These are phyloP conservation scores for Craspedostauros australis DNA, from an alignment of 108 stramenopile species.

Conservation along the genomic window DNA sequence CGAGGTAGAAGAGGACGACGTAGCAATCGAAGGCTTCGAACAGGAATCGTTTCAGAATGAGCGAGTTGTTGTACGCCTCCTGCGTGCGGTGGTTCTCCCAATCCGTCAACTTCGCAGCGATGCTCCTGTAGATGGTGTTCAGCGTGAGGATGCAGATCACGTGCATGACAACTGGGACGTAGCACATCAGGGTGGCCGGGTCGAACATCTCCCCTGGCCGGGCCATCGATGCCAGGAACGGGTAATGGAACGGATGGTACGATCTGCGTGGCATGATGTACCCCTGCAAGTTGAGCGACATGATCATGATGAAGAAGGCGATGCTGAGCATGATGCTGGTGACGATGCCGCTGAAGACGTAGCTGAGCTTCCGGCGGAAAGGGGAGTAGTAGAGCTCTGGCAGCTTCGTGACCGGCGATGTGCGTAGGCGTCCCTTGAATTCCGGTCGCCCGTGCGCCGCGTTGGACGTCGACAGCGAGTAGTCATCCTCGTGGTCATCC, in stretches of 20 bases:
- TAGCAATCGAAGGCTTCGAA: slow-evolving; percentile 88
- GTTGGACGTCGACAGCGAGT: slow-evolving; percentile 9
- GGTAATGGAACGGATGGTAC: slow-evolving; percentile 58
- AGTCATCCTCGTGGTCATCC: slow-evolving; percentile 3
- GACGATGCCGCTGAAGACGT: slow-evolving; percentile 43
- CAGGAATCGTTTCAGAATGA: slow-evolving; percentile 72
- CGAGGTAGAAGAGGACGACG: slow-evolving; percentile 75
- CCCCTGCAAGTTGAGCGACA: slow-evolving; percentile 76
- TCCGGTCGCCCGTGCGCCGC: slow-evolving; percentile 44
- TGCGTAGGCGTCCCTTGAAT: slow-evolving; percentile 46
- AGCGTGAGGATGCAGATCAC: slow-evolving; percentile 46
- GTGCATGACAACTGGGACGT: slow-evolving; percentile 61
- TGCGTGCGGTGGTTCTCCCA: slow-evolving; percentile 78
- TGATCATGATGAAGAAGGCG: slow-evolving; percentile 67
- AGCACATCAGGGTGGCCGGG: slow-evolving; percentile 36
- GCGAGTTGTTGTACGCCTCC: slow-evolving; percentile 40
- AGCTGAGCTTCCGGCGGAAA: slow-evolving; percentile 43
- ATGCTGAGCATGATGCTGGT: slow-evolving; percentile 46
- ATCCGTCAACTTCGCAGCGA: slow-evolving; percentile 58
- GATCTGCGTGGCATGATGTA: slow-evolving; percentile 50
- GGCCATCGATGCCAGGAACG: slow-evolving; percentile 39
- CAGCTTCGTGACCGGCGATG: slow-evolving; percentile 59
- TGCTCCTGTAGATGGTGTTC: slow-evolving; percentile 50
- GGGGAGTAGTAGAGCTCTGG: slow-evolving; percentile 53
- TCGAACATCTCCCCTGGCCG: slow-evolving; percentile 61